Base-by-base conservation (phyloP, 176 grass and related monocot species). In the Aegilops bicornis region DNA sequence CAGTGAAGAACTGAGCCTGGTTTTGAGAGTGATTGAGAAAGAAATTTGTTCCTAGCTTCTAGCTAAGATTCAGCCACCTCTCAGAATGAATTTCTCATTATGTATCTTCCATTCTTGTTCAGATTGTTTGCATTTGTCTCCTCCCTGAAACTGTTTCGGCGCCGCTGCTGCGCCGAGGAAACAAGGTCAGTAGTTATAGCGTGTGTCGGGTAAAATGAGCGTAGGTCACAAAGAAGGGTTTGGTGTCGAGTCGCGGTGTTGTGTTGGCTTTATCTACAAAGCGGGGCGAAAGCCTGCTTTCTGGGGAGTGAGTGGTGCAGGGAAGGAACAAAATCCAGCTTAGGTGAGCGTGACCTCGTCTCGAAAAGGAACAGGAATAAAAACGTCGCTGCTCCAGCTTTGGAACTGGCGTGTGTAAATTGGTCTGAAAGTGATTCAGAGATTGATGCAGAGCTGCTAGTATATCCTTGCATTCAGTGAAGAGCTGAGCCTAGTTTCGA, bases 251-350 rank as follows among this genome's bases (percentile, higher is more conserved):
- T 85, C 83, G 45, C 63, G 1, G 22, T 24, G 54, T 2, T 3
- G 54, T 20, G 19, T 59, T 20, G 54, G 54, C 2, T 59, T 59
- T 59, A 59, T 59, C 19, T 59, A 58, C 0, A 59, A 59, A 59
- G 54, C 19, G 54, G 54, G 7, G 54, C 19, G 54, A 58, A 22
- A 58, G 54, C 54, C 50, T 54, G 16, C 16, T 54, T 54, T 56
- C 54, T 22, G 54, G 22, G 56, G 8, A 66, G 61, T 4, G 82
- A 77, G 63, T 22, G 83, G 58, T 13, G 77, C 36, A 30, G 78
- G 17, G 82, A 87, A 59, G 24, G 8, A 87, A 76, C 86, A 82
- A 87, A 64, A 66, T 59, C 54, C 54, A 59, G 54, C 19, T 22
- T 59, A 3, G 19, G 54, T 22, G 54, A 59, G 19, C 0, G 54